Evolutionary conservation across 768 basidiomycete species (phyloP).

Genomic region (Baorangia bicolor): DNA sequence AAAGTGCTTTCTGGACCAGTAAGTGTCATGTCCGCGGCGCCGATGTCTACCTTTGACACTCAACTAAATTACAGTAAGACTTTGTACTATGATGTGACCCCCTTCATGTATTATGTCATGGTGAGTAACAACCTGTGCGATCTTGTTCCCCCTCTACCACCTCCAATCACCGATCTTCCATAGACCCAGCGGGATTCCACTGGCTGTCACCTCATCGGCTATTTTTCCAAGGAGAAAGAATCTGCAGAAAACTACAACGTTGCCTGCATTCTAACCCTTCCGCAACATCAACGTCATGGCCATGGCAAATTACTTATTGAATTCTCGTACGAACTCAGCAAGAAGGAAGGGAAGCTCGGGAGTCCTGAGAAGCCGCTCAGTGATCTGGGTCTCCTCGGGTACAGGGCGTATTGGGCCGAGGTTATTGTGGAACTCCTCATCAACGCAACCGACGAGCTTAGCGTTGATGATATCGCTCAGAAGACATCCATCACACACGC

Average conservation of each 20-base stretch:
- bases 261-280: slow-evolving; percentile 97
- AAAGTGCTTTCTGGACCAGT: slow-evolving; percentile 99
- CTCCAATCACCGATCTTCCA: slow-evolving; percentile 7
- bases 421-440: slow-evolving; percentile 90
- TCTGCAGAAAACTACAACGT: slow-evolving; percentile 98
- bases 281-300: slow-evolving; percentile 95
- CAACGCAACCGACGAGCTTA: slow-evolving; percentile 68
- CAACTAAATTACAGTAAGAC: slow-evolving; percentile 70
- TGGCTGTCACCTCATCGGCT: slow-evolving; percentile 94
- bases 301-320: slow-evolving; percentile 96
- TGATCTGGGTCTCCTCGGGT: slow-evolving; percentile 89
- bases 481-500: slow-evolving; percentile 92
- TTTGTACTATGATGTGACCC: slow-evolving; percentile 98
- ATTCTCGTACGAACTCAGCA: slow-evolving; percentile 97
- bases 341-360: slow-evolving; percentile 92
- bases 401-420: slow-evolving; percentile 97
- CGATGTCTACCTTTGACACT: slow-evolving; percentile 5
- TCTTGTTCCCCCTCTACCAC: slow-evolving; percentile 12
- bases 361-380: slow-evolving; percentile 97
- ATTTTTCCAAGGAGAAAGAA: slow-evolving; percentile 99
- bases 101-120: slow-evolving; percentile 99
- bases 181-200: slow-evolving; percentile 82
- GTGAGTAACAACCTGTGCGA: slow-evolving; percentile 40
- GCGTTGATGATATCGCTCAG: slow-evolving; percentile 96
- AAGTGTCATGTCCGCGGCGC: slow-evolving; percentile 36